These are phyloP conservation scores for Penicillium alfredii DNA, from an alignment of 495 filamentous ascomycete species.

Conservation along the genomic window DNA sequence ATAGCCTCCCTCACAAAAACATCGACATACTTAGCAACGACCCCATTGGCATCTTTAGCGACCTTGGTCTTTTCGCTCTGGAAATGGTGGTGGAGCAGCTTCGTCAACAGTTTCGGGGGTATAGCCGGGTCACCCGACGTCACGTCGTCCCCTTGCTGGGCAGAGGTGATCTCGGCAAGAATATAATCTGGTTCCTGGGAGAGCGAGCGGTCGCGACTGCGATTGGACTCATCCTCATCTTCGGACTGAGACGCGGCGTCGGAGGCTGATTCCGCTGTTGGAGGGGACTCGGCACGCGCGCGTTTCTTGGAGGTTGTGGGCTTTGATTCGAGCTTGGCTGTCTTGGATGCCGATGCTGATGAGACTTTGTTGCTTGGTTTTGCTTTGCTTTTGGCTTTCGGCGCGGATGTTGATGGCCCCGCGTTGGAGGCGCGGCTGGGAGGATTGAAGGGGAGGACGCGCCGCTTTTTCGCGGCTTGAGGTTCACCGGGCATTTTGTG, in stretches of 20 bases:
- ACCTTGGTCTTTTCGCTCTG: constrained; percentile 63
- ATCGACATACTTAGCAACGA: constrained; percentile 83
- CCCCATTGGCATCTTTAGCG: constrained; percentile 68
- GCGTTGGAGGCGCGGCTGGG: constrained; percentile 32
- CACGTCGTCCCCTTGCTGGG: constrained; percentile 25
- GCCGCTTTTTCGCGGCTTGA: constrained; percentile 35
- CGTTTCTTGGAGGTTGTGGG: constrained; percentile 10
- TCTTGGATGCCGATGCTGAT: constrained; percentile 12
- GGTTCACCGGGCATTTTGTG: constrained; percentile 34
- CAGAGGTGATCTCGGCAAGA: constrained; percentile 41
- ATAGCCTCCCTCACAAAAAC: constrained; percentile 90
- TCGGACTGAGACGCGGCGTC: constrained; percentile 20
- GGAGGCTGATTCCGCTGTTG: constrained; percentile 9
- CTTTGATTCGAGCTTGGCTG: constrained; percentile 12
- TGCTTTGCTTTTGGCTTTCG: constrained; percentile 25
- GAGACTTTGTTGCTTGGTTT: constrained; percentile 17
- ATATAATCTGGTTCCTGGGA: constrained; percentile 38
- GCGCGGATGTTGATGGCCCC: constrained; percentile 14
- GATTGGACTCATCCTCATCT: constrained; percentile 10
- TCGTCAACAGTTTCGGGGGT: constrained; percentile 66
- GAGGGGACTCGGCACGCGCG: constrained; percentile 9
- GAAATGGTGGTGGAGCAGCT: constrained; percentile 74
- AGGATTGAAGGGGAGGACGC: constrained; percentile 47
- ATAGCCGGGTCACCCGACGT: constrained; percentile 49
- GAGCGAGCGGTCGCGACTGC: constrained; percentile 17